Conservation (phyloP, 1,284 basidiomycete genomes). For the Cryptococcus amylolentus region DNA sequence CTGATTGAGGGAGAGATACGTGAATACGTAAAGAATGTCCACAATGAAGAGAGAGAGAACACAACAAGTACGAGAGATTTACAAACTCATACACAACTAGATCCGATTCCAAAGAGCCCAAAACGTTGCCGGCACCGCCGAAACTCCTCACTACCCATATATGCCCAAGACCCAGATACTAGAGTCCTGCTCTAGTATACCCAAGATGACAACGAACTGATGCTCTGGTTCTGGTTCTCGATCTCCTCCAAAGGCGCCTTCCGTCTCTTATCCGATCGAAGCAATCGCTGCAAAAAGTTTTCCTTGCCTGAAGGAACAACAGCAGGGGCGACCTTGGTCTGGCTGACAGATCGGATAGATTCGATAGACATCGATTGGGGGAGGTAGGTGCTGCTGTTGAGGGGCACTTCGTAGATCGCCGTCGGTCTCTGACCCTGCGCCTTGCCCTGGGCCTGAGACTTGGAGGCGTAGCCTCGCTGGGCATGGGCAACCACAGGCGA, state of each 20-base stretch:
- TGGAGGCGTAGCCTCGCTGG: neutral
- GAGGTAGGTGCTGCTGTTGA: conserved; percentile 8
- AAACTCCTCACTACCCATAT: neutral
- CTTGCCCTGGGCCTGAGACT: neutral
- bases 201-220: conserved; percentile 29
- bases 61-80: conserved; percentile 1
- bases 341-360: conserved; percentile 5
- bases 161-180: neutral
- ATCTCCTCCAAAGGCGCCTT: conserved; percentile 19
- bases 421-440: conserved; percentile 16
- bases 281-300: conserved; percentile 25
- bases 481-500: conserved; percentile 8
- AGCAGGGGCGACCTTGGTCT: conserved; percentile 10
- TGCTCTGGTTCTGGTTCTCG: conserved; percentile 23
- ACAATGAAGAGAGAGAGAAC: neutral
- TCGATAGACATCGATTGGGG: conserved; percentile 22
- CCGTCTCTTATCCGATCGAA: conserved; percentile 25
- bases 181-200: conserved; percentile 14
- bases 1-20: too few relatives aligned
- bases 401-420: conserved; percentile 26
- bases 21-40: neutral
- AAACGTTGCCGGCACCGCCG: conserved; percentile 6
- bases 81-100: neutral
- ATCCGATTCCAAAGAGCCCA: conserved; percentile 12
- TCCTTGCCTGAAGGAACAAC: conserved; percentile 16